phyloP scores from a whole-genome alignment of 2,329 filamentous ascomycete species.

The Curvularia lunata region DNA sequence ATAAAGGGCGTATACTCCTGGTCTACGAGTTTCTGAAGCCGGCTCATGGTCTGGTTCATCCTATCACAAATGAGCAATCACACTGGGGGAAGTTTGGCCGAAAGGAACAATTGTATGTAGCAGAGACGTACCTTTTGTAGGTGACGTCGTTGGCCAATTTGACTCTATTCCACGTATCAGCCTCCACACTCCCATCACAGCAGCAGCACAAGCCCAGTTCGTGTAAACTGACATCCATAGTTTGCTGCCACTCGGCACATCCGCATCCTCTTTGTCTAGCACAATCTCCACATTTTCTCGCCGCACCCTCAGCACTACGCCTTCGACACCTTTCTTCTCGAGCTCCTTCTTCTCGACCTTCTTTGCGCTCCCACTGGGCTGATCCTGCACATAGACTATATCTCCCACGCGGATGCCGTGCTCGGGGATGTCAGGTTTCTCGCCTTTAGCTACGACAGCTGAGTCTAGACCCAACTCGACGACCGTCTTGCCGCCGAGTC shows the following conservation, averaged over 20 bases:
- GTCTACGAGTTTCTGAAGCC: slow-evolving; percentile 62
- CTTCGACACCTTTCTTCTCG: slow-evolving; percentile 70
- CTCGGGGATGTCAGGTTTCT: slow-evolving; percentile 66
- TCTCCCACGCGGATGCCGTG: slow-evolving; percentile 79
- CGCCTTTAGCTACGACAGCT: slow-evolving; percentile 62
- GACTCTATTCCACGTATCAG: slow-evolving; percentile 57
- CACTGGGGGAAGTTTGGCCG: neutral
- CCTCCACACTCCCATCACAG: slow-evolving; percentile 11
- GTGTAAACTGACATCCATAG: slow-evolving; percentile 65
- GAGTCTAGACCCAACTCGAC: slow-evolving; percentile 78
- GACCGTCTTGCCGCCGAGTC: slow-evolving; percentile 88
- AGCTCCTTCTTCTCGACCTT: slow-evolving; percentile 75
- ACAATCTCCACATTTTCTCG: slow-evolving; percentile 68
- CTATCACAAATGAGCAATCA: slow-evolving; percentile 44
- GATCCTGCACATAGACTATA: slow-evolving; percentile 77
- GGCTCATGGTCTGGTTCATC: slow-evolving; percentile 69
- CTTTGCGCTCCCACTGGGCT: slow-evolving; percentile 72
- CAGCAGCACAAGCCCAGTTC: neutral
- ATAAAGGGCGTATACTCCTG: slow-evolving; percentile 64
- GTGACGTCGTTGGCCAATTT: slow-evolving; percentile 72
- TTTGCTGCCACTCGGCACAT: slow-evolving; percentile 61
- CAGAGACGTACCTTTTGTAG: slow-evolving; percentile 61
- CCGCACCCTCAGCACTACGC: slow-evolving; percentile 72
- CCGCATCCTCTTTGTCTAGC: slow-evolving; percentile 67
- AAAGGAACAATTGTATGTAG: slow-evolving; percentile 13